phyloP scores from a whole-genome alignment of 2,329 filamentous ascomycete species.

The Xylaria sp. region DNA sequence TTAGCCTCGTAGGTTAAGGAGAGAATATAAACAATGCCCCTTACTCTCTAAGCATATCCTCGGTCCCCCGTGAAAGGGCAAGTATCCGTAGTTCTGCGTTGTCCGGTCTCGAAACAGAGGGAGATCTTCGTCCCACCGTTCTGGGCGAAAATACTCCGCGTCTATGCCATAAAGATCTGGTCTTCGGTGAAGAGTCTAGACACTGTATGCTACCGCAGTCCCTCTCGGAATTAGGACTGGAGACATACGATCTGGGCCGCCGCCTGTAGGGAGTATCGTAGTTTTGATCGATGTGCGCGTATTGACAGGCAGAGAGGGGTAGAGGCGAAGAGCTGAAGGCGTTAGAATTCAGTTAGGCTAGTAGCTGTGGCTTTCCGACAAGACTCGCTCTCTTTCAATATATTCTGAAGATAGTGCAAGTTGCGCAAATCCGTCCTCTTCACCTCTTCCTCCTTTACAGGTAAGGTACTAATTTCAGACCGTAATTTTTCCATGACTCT shows the following conservation, averaged over 20 bases:
- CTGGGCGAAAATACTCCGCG: conserved; percentile 57
- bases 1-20: background rate
- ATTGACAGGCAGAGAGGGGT: conserved; percentile 46
- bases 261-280: conserved; percentile 44
- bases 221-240: conserved; percentile 48
- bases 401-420: conserved; percentile 42
- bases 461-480: conserved; percentile 38
- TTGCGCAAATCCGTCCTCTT: conserved; percentile 40
- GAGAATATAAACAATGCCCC: background rate
- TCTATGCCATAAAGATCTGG: conserved; percentile 55
- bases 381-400: conserved; percentile 44
- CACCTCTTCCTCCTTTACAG: conserved; percentile 30
- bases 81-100: conserved; percentile 42
- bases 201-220: conserved; percentile 56
- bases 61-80: conserved; percentile 46
- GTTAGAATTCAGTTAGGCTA: conserved; percentile 22
- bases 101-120: conserved; percentile 39
- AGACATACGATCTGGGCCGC: conserved; percentile 42
- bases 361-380: background rate
- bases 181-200: conserved; percentile 59
- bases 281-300: conserved; percentile 39
- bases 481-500: conserved; percentile 41
- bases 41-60: conserved; percentile 45
- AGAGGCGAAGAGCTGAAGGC: conserved; percentile 40
- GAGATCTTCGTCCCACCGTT: conserved; percentile 54